phyloP scores from a whole-genome alignment of 257 asterid genomes.

The Nicotiana tabacum region DNA sequence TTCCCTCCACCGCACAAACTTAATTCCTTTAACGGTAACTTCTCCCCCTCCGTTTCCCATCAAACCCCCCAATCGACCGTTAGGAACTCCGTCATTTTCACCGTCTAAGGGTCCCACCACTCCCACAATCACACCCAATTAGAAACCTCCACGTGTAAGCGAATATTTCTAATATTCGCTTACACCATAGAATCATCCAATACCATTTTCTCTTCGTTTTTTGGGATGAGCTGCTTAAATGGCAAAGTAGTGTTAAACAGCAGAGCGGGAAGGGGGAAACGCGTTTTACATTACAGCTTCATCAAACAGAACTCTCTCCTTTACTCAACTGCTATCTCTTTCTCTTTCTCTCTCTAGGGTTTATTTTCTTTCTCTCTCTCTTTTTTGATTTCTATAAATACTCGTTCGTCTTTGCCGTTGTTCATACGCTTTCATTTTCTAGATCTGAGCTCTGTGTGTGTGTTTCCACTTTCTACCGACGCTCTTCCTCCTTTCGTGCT shows the following conservation, averaged over 20 bases:
- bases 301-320: conserved; percentile 5
- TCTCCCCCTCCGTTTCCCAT: conserved; percentile 3
- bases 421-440: conserved; percentile 27
- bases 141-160: background rate
- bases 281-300: conserved; percentile 22
- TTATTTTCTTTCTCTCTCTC: conserved; percentile 13
- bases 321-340: conserved; percentile 14
- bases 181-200: background rate
- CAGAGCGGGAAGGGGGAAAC: conserved; percentile 48
- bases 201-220: background rate
- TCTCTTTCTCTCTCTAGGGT: conserved; percentile 36
- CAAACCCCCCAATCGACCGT: conserved; percentile 4
- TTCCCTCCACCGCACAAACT: background rate
- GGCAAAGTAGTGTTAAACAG: conserved; percentile 13
- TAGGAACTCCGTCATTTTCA: conserved; percentile 16
- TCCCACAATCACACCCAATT: background rate
- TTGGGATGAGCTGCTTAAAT: conserved; percentile 15
- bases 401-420: conserved; percentile 29
- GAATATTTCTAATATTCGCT: conserved; percentile 5
- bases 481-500: conserved; percentile 15
- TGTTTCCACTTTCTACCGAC: conserved; percentile 26
- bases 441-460: conserved; percentile 40
- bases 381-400: conserved; percentile 29
- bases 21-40: conserved; percentile 12
- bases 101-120: conserved; percentile 9